Evolutionary conservation across 2,329 filamentous ascomycete species (phyloP).

Genomic region (Cercospora brassicicola): DNA sequence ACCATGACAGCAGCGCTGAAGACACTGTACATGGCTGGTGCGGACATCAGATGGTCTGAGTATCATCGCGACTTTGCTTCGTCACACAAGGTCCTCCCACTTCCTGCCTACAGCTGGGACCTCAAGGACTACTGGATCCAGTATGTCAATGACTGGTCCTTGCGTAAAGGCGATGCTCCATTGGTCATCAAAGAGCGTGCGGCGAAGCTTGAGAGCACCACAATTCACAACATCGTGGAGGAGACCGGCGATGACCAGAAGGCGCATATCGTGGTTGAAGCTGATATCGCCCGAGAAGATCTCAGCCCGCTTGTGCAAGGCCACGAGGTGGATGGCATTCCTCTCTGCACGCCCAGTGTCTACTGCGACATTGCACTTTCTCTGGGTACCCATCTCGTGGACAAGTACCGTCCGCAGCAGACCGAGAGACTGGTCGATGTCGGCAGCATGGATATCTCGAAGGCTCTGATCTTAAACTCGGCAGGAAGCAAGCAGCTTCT

Average conservation of each 20-base stretch:
- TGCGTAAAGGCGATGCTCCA: background rate
- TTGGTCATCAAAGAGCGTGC: background rate
- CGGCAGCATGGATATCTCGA: background rate
- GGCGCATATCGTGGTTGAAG: conserved; percentile 38
- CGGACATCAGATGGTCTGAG: background rate
- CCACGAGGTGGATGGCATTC: conserved; percentile 49
- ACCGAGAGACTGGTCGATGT: background rate
- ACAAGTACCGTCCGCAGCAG: background rate
- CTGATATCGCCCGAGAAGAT: conserved; percentile 45
- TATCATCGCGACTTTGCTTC: background rate
- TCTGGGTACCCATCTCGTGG: conserved; percentile 32
- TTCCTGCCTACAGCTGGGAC: background rate
- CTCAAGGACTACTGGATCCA: background rate
- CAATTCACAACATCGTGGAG: conserved; percentile 11
- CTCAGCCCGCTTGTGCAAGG: conserved; percentile 44
- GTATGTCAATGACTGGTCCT: background rate
- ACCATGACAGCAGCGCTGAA: background rate
- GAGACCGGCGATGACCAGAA: conserved; percentile 5
- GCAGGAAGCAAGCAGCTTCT: background rate
- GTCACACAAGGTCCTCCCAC: background rate
- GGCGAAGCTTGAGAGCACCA: conserved; percentile 16
- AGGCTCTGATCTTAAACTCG: background rate
- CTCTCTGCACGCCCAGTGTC: conserved; percentile 41
- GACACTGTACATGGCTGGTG: background rate
- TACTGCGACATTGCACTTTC: conserved; percentile 41